Evolutionary conservation across 306 rosid genomes (phyloP).

Genomic region (Castanea mollissima): DNA sequence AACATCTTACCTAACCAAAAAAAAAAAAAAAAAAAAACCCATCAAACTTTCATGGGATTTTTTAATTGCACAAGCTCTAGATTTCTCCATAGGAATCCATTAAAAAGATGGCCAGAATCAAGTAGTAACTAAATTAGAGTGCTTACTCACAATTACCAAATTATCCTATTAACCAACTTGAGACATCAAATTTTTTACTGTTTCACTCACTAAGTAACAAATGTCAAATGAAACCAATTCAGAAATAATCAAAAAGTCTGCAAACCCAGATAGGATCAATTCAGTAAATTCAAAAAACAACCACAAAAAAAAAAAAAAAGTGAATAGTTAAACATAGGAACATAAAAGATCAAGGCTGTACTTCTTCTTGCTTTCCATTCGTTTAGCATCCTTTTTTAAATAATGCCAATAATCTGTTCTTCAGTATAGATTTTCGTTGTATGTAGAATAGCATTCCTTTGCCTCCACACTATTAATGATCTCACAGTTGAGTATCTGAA

Average conservation of each 20-base stretch:
- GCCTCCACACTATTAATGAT: too few species aligned
- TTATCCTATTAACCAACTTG: neutral
- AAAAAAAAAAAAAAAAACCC: neutral
- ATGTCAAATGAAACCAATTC: neutral
- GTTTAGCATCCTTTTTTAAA: too few species aligned
- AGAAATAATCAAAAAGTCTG: constrained; percentile 10
- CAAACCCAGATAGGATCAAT: constrained; percentile 6
- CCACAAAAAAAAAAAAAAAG: neutral
- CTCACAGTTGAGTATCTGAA: too few species aligned
- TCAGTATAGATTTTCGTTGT: too few species aligned
- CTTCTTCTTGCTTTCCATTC: too few species aligned
- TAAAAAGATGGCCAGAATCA: neutral
- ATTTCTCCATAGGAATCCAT: constrained; percentile 5
- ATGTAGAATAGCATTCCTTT: too few species aligned
- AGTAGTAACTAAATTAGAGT: neutral
- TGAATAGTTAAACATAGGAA: too few species aligned
- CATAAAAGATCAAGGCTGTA: too few species aligned
- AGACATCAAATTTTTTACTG: too few species aligned
- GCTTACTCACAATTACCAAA: neutral
- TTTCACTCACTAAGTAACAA: too few species aligned
- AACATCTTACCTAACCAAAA: neutral
- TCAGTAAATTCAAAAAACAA: too few species aligned
- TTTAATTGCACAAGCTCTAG: constrained; percentile 10
- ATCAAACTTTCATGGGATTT: neutral
- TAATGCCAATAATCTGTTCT: too few species aligned